A percentile compares a stretch with the other conserved stretches of the same genome.
Evolutionary conservation across 192 early-diverging fungal species (phyloP).

Genomic region (Pilaira anomala): DNA sequence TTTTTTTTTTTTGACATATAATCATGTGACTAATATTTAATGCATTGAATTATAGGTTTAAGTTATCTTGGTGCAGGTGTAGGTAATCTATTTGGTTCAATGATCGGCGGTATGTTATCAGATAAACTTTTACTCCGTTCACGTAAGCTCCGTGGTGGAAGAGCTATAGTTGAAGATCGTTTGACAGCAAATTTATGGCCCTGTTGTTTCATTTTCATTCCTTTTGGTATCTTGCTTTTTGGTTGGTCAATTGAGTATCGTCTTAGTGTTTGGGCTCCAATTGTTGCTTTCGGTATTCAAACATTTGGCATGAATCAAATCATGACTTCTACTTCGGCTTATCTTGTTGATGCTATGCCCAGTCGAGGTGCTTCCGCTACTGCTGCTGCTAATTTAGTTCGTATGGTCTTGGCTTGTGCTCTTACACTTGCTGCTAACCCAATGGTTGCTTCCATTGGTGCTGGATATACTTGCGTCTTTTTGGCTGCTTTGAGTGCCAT

Average conservation of each 20-base stretch:
- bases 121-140: slow-evolving; percentile 38
- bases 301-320: slow-evolving; percentile 51
- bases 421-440: slow-evolving; percentile 40
- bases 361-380: slow-evolving; percentile 45
- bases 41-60: slow-evolving; percentile 19
- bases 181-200: slow-evolving; percentile 42
- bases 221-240: slow-evolving; percentile 43
- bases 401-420: slow-evolving; percentile 42
- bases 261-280: slow-evolving; percentile 36
- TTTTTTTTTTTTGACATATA: background rate
- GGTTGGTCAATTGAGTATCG: slow-evolving; percentile 40
- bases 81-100: slow-evolving; percentile 42
- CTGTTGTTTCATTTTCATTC: slow-evolving; percentile 39
- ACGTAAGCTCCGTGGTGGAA: slow-evolving; percentile 34
- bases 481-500: too few relatives aligned
- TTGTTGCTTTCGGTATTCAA: slow-evolving; percentile 47
- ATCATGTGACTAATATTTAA: background rate
- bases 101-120: slow-evolving; percentile 39
- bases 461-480: slow-evolving; percentile 38
- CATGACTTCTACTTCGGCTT: slow-evolving; percentile 35
- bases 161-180: slow-evolving; percentile 40
- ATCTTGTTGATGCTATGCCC: slow-evolving; percentile 46
- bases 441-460: slow-evolving; percentile 39
- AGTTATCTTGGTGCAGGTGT: slow-evolving; percentile 42
- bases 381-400: slow-evolving; percentile 44